Conservation (phyloP, 345 rosid genomes). For the Camelina hispida region DNA sequence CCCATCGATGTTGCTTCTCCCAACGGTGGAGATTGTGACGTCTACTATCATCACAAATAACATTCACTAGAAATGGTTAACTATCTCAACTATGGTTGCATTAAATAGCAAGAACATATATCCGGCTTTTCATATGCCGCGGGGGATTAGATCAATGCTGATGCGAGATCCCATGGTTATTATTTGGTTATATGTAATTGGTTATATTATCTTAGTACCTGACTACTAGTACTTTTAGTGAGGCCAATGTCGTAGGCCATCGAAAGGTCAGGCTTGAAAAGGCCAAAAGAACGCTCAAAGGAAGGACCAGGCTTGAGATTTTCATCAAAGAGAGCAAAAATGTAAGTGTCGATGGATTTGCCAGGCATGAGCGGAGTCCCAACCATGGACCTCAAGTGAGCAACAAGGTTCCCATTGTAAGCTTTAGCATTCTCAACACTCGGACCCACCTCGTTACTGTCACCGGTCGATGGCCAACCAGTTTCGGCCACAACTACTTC, state of each 20-base stretch:
- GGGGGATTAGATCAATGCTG: not conserved
- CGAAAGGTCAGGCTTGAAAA: constrained; percentile 73
- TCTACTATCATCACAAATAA: constrained; percentile 23
- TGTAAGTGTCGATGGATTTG: constrained; percentile 80
- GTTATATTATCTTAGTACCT: constrained; percentile 34
- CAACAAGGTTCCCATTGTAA: constrained; percentile 76
- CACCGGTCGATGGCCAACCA: constrained; percentile 87
- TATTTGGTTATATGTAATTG: not conserved
- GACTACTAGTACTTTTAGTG: constrained; percentile 47
- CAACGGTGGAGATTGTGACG: constrained; percentile 30
- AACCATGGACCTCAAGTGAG: constrained; percentile 71
- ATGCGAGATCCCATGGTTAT: not conserved
- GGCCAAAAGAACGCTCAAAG: constrained; percentile 77
- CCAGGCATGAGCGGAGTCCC: constrained; percentile 93
- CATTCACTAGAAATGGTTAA: constrained; percentile 1
- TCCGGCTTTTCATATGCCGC: not conserved
- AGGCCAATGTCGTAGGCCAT: constrained; percentile 69
- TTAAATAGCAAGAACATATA: not conserved
- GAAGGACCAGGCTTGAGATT: constrained; percentile 75
- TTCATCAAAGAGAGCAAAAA: constrained; percentile 88
- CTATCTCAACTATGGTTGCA: not conserved
- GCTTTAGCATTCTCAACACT: constrained; percentile 84
- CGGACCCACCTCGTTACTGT: constrained; percentile 71
- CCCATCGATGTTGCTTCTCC: constrained; percentile 47
- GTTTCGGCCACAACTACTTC: constrained; percentile 90